Evolutionary conservation across 164 flowering plant genomes (phyloP), one percentile per base, ranked within the genome.

Genomic region (Magnolia officinalis): DNA sequence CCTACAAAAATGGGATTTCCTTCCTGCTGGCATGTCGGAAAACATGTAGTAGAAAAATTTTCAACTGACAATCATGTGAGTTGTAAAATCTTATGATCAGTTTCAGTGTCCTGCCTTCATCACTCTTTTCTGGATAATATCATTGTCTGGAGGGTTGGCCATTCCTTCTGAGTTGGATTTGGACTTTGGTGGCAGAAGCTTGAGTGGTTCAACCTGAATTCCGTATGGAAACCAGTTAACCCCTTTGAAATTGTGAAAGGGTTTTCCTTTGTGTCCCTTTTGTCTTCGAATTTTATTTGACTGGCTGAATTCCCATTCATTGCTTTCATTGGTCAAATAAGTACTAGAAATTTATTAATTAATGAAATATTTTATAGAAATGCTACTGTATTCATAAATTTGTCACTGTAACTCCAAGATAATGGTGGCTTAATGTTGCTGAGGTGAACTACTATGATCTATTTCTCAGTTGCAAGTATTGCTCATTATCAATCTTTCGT

Each of bases 401-500:
- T 13, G 51, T 65, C 67, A 29, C 55, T 61, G n/a, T 20, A 50
- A 16, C 61, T 16, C 13, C 61, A 11, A 13, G 61, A 11, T 55
- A 16, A 55, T 55, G 11, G 61, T 16, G 13, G 61, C 16, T 11
- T 11, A 55, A 55, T 55, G 61, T 55, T 55, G 16, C 18, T 16
- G 13, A 55, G 61, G 61, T 55, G 13, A 11, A 55, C 18, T 55
- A 4, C 16, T 55, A 9, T 55, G 13, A 16, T 55, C 18, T 55
- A 55, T 55, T 37, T 55, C 61, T 55, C 61, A 55, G 61, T 55
- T 55, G 11, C 13, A 11, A 55, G 18, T 11, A 55, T 8, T 11
- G 61, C 18, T n/a, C 14, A 29, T 73, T 29, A 66, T 18, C 51
- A 73, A 14, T 72, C 13, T 49, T 67, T 29, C 82, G 61, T 59